These are phyloP conservation scores for Coniella lustricola DNA, from an alignment of 2,329 filamentous ascomycete species.

Conservation along the genomic window DNA sequence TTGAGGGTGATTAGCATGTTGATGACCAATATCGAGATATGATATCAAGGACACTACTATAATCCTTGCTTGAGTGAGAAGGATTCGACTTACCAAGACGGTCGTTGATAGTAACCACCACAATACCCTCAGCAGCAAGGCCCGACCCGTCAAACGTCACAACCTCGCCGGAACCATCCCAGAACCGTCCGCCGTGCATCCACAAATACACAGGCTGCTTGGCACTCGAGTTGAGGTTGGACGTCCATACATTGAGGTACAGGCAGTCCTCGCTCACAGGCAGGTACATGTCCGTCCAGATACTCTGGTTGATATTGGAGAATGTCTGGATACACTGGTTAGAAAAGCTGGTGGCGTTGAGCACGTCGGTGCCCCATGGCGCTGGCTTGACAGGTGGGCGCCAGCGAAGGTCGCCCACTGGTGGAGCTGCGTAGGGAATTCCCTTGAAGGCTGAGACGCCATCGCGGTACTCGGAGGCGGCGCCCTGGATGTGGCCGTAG, in stretches of 20 bases:
- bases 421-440: slow-evolving; percentile 64
- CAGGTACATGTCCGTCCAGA: background rate
- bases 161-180: slow-evolving; percentile 25
- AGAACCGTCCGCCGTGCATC: slow-evolving; percentile 46
- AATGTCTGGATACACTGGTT: slow-evolving; percentile 25
- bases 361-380: slow-evolving; percentile 28
- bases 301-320: slow-evolving; percentile 24
- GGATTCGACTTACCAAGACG: slow-evolving; percentile 46
- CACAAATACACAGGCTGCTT: slow-evolving; percentile 29
- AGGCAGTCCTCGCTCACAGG: slow-evolving; percentile 57
- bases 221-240: slow-evolving; percentile 26
- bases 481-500: slow-evolving; percentile 1
- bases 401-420: slow-evolving; percentile 57
- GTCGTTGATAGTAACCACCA: slow-evolving; percentile 70
- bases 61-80: too few species aligned
- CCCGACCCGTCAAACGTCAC: slow-evolving; percentile 49
- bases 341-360: slow-evolving; percentile 44
- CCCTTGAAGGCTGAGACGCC: slow-evolving; percentile 29
- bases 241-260: slow-evolving; percentile 53
- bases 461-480: background rate
- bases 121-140: slow-evolving; percentile 52
- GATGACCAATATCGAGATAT: background rate
- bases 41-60: too few species aligned
- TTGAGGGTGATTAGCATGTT: background rate
- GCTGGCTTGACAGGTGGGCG: slow-evolving; percentile 51